These are phyloP conservation scores for Phialophora macrospora DNA, from an alignment of 2,329 filamentous ascomycete species.

Conservation along the genomic window DNA sequence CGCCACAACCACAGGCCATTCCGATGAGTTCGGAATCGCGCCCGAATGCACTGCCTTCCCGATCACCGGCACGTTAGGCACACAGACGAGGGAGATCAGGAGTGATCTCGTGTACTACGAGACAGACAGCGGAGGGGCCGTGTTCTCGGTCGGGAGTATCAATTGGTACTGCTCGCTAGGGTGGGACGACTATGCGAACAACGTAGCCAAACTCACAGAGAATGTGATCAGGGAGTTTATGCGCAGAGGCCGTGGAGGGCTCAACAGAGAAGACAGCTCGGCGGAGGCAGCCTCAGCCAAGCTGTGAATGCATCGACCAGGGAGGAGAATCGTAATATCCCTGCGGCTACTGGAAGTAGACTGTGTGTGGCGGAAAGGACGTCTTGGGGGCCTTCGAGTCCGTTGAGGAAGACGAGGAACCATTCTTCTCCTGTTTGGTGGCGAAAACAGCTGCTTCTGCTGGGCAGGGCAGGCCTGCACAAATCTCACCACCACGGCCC, in stretches of 20 bases:
- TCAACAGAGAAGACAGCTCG: neutral
- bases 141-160: conserved; percentile 42
- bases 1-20: conserved; percentile 36
- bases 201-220: conserved; percentile 39
- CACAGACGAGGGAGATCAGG: conserved; percentile 35
- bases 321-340: neutral
- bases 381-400: no score
- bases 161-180: conserved; percentile 41
- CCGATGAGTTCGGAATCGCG: conserved; percentile 36
- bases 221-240: conserved; percentile 40
- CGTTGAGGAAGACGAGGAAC: neutral
- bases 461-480: no score
- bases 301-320: neutral
- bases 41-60: conserved; percentile 35
- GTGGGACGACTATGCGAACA: conserved; percentile 41
- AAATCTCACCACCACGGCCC: no score
- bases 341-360: neutral
- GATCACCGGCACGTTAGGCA: conserved; percentile 38
- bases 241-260: conserved; percentile 13
- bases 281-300: neutral
- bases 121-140: conserved; percentile 36
- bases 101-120: conserved; percentile 41
- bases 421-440: no score
- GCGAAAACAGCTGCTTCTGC: no score
- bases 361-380: no score